phyloP scores from a whole-genome alignment of 2,329 filamentous ascomycete genomes.

The Bipolaris oryzae region DNA sequence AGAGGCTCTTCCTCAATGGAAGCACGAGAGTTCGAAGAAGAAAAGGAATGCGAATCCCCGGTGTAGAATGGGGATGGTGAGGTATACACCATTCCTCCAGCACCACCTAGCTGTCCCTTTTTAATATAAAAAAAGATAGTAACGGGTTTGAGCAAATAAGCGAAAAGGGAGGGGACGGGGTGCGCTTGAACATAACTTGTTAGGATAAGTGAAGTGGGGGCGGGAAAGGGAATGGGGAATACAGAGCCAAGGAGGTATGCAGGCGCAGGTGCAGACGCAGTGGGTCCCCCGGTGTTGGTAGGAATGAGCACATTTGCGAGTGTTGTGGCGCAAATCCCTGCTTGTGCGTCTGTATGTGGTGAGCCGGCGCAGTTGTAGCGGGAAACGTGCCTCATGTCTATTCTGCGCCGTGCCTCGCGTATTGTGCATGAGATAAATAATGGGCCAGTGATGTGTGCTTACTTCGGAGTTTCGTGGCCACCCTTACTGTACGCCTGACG shows the following conservation, averaged over 20 bases:
- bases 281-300: background rate
- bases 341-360: background rate
- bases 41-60: background rate
- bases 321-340: slow-evolving; percentile 1
- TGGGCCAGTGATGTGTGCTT: background rate
- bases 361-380: background rate
- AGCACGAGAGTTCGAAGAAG: background rate
- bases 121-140: background rate
- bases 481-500: background rate
- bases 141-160: background rate
- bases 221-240: too few species aligned
- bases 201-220: background rate
- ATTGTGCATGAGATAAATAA: background rate
- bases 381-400: background rate
- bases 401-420: background rate
- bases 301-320: slow-evolving; percentile 12
- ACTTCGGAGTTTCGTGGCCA: background rate
- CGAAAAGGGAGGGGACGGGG: background rate
- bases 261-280: background rate
- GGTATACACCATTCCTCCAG: background rate
- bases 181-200: too few species aligned
- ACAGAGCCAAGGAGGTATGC: background rate
- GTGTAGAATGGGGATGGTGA: background rate
- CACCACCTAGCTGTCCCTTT: background rate
- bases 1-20: slow-evolving; percentile 2